Percentiles rank a stretch among this genome's conserved stretches.
Conservation (phyloP, 2,329 filamentous ascomycete genomes). For the Diplodia seriata region DNA sequence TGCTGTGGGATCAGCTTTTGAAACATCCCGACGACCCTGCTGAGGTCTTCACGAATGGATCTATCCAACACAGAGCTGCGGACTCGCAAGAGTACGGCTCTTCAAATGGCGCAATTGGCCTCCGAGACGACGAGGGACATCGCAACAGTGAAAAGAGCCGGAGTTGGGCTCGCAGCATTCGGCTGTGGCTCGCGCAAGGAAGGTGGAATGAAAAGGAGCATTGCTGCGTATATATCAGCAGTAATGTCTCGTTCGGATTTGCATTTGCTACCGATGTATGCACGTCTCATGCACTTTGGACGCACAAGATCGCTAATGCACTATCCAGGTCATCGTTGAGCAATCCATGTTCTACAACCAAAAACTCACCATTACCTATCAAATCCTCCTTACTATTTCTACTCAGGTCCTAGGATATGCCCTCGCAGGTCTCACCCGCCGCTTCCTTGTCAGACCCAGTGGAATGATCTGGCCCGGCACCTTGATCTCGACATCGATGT, state of each 20-base stretch:
- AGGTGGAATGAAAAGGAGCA: constrained; percentile 90
- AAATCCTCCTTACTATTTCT: constrained; percentile 81
- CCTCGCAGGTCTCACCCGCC: constrained; percentile 80
- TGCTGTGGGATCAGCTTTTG: constrained; percentile 76
- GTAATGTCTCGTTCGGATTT: constrained; percentile 88
- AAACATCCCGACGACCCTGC: constrained; percentile 65
- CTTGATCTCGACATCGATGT: constrained; percentile 88
- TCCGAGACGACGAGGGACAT: neutral
- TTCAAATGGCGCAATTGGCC: constrained; percentile 6
- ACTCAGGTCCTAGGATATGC: constrained; percentile 88
- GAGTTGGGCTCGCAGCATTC: constrained; percentile 54
- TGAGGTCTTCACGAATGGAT: constrained; percentile 66
- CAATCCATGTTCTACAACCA: constrained; percentile 90
- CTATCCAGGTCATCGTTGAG: constrained; percentile 74
- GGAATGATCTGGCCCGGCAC: constrained; percentile 94
- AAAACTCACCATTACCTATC: constrained; percentile 76
- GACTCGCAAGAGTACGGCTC: constrained; percentile 16
- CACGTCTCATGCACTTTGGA: constrained; percentile 19
- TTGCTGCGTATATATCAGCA: constrained; percentile 86
- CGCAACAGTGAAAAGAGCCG: neutral
- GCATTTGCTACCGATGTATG: constrained; percentile 82
- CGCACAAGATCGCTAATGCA: constrained; percentile 28
- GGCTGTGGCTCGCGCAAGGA: constrained; percentile 80
- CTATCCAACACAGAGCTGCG: constrained; percentile 43
- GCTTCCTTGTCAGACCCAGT: constrained; percentile 82